Evolutionary conservation across 805 yeast species (phyloP).

Genomic region (Geotrichum ghanense): DNA sequence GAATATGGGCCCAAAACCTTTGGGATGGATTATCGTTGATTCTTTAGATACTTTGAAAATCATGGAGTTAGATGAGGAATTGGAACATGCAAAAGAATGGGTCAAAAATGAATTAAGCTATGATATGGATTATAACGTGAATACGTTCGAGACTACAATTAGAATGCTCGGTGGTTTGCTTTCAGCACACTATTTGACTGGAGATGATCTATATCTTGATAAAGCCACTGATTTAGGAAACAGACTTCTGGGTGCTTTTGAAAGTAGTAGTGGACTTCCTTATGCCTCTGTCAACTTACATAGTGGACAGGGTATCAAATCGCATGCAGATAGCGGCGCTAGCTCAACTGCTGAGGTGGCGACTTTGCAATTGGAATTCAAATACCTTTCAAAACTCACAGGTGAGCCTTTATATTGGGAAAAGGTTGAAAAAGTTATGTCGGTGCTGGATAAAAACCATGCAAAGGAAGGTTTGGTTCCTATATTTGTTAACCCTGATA

Average conservation of each 20-base stretch:
- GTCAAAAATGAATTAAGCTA: conserved; percentile 58
- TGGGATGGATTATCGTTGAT: conserved; percentile 92
- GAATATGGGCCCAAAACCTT: conserved; percentile 69
- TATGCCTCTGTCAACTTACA: conserved; percentile 65
- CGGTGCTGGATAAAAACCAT: conserved; percentile 51
- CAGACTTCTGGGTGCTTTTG: conserved; percentile 58
- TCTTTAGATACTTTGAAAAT: conserved; percentile 70
- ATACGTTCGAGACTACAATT: conserved; percentile 87
- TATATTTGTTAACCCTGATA: conserved; percentile 62
- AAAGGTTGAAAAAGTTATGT: conserved; percentile 61
- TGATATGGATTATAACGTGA: conserved; percentile 62
- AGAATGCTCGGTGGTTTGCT: conserved; percentile 90
- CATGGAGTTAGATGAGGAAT: conserved; percentile 57
- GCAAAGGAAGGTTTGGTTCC: conserved; percentile 74
- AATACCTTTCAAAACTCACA: conserved; percentile 67
- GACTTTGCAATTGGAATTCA: conserved; percentile 78
- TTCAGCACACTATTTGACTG: conserved; percentile 63
- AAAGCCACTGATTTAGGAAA: conserved; percentile 75
- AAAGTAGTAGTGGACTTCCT: conserved; percentile 58
- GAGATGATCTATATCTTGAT: conserved; percentile 60
- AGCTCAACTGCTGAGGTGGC: conserved; percentile 85
- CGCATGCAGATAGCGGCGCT: conserved; percentile 63
- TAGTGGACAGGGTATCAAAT: conserved; percentile 47
- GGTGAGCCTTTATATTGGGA: conserved; percentile 76
- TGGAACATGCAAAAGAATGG: conserved; percentile 60